Evolutionary conservation across 306 rosid genomes (phyloP).

Genomic region (Arachis stenosperma): DNA sequence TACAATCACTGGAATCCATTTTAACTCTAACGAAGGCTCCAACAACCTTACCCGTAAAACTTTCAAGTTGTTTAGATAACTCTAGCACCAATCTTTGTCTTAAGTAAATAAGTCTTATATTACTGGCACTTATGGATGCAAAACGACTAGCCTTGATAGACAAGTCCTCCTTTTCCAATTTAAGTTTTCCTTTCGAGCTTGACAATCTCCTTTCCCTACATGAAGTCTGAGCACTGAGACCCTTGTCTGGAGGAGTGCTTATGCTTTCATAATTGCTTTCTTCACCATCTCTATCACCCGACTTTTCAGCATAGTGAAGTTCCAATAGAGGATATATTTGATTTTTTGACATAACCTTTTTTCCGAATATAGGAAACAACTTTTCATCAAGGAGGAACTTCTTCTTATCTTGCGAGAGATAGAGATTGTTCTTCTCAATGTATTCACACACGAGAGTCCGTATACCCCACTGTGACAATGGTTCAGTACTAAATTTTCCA

Average conservation of each 20-base stretch:
- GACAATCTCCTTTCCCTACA: conserved; percentile 33
- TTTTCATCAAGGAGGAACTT: conserved; percentile 60
- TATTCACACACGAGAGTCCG: conserved; percentile 50
- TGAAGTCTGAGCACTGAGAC: conserved; percentile 11
- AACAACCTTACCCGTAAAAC: conserved; percentile 50
- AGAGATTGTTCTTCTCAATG: conserved; percentile 59
- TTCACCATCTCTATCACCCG: conserved; percentile 15
- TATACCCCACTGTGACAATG: conserved; percentile 44
- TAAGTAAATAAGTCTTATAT: conserved; percentile 58
- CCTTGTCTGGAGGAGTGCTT: conserved; percentile 31
- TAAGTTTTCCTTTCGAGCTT: conserved; percentile 35
- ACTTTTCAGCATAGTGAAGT: conserved; percentile 49
- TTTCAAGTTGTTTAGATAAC: conserved; percentile 52
- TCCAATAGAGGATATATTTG: conserved; percentile 47
- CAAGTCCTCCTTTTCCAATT: conserved; percentile 31
- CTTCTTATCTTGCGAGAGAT: conserved; percentile 41
- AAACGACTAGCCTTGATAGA: conserved; percentile 28
- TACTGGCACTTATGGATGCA: conserved; percentile 50
- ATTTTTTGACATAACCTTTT: conserved; percentile 39
- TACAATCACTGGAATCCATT: conserved; percentile 37
- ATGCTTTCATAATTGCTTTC: conserved; percentile 22
- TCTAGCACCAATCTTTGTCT: conserved; percentile 61
- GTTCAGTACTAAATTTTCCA: conserved; percentile 51
- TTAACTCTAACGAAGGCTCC: conserved; percentile 58
- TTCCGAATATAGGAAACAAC: conserved; percentile 56